Base-by-base conservation (phyloP, 257 asterid genomes). In the Anisodus acutangulus region DNA sequence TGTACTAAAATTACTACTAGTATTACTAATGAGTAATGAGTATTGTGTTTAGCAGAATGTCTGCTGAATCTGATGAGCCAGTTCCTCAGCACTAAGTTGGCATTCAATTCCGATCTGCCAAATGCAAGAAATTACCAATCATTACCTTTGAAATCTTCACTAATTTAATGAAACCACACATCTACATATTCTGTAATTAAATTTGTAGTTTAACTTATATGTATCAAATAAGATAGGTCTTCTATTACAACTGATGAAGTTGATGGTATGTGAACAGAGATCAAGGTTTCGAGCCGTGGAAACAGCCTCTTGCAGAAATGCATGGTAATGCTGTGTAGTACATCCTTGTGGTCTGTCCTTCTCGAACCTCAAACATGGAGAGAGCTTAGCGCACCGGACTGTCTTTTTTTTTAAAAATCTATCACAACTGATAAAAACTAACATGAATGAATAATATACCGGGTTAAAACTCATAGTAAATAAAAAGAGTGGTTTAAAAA, bases 11-110 rank as follows among this genome's bases (percentile, higher is more conserved):
- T 31, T 31, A 31, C 35, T 31, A 31, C 2, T 47, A 67, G 55
- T 80, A 58, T 41, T 72, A 51, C 81, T 76, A 74, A 49, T 19
- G 43, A 74, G 63, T 17, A 76, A 78, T 83, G 71, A 83, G 71
- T 31, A 86, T 67, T 79, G 80, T 22, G 8, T 49, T 89, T 88
- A 92, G 93, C 92, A 89, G 92, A 96, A 96, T 66, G 98, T 94
- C 88, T 90, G 97, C 89, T 93, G 99, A 88, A 96, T 91, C 82
- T 89, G 95, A 70, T 92, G 92, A 53, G 99, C 99, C 87, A 96
- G 87, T 71, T 96, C 99, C 84, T 96, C 98, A 4, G 99, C 99
- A 83, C 99, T 96, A 39, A 94, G 97, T 84, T 93, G 97, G 92
- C 99, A 96, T 84, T 94, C 99, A 68, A 96, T 94, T 76, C 99